Conservation (phyloP, 805 yeast genomes). For the Candida anglica region DNA sequence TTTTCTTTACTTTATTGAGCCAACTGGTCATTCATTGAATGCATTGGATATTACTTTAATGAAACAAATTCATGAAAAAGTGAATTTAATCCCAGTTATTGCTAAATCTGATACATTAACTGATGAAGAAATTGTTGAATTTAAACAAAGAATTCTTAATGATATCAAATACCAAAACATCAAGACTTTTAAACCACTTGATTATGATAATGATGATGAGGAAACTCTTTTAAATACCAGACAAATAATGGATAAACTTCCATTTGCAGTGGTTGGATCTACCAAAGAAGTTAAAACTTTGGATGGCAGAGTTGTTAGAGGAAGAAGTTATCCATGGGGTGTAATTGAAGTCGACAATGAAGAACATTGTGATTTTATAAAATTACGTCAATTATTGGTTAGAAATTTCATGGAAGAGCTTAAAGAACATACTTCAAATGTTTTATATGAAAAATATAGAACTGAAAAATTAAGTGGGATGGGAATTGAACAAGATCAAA, state of each 20-base stretch:
- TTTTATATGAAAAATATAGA: conserved; percentile 85
- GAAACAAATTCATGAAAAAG: conserved; percentile 77
- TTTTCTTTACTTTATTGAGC: conserved; percentile 84
- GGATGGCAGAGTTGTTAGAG: conserved; percentile 82
- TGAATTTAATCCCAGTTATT: conserved; percentile 84
- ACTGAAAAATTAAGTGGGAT: conserved; percentile 70
- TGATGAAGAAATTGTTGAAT: conserved; percentile 60
- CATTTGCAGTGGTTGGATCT: conserved; percentile 94
- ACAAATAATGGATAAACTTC: conserved; percentile 67
- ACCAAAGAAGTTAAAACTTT: conserved; percentile 61
- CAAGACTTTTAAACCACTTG: conserved; percentile 75
- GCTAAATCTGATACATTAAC: conserved; percentile 86
- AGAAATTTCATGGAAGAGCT: conserved; percentile 92
- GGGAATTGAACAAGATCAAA: conserved; percentile 89
- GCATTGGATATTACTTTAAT: conserved; percentile 86
- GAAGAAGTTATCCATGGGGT: conserved; percentile 97
- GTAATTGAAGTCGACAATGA: conserved; percentile 92
- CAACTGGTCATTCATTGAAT: conserved; percentile 83
- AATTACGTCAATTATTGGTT: conserved; percentile 81
- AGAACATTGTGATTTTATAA: conserved; percentile 87
- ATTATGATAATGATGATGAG: conserved; percentile 79
- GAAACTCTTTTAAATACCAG: conserved; percentile 67
- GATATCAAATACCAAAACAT: conserved; percentile 83
- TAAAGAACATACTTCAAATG: conserved; percentile 75
- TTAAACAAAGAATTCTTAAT: conserved; percentile 74